Evolutionary conservation across 2,329 filamentous ascomycete species (phyloP), one percentile per base, ranked within the genome.

Genomic region (Cladobotryum mycophilum): DNA sequence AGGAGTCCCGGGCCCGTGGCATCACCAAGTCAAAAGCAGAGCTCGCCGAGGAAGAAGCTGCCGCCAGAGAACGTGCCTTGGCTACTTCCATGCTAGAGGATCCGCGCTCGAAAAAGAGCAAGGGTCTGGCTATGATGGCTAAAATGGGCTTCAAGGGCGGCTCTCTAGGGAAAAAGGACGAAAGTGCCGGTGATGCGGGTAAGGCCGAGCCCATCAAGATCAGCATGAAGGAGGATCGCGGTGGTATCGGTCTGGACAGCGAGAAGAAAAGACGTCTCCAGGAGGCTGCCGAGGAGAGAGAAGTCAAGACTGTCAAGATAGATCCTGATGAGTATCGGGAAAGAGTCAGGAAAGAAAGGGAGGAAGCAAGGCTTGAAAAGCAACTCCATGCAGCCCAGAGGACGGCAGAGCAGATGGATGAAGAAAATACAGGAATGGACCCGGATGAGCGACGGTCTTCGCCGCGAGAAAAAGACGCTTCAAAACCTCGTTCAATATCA

Each of bases 41-140:
- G 69, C 80, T 85, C 38, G 87, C 83, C n/a, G 83, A 81, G 45
- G 84, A 89, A 58, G 89, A 86, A 60, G 80, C 79, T 8, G 78
- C 76, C 40, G 81, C 81, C 14, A 85, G 89, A 47, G 88, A 96
- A 65, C 81, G 78, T 36, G 89, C 88, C 0, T 79, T 96, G 22
- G 78, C 84, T 4, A 87, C 73, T n/a, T 88, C 86, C 5, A 75
- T 93, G 45, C 74, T 96, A 6, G 79, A 84, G 17, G 65, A 70
- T 37, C 68, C 73, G 5, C 67, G 67, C 14, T 71, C 78, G 14
- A 76, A 81, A 45, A 79, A 78, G 60, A 95, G 85, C 71, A 97
- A 96, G 65, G 93, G 92, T 1, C 82, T 95, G 55, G 83, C 88
- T 57, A 96, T 99, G 89, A 96, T 99, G 91, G 86, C 89, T 18